Base-by-base conservation (phyloP, 345 rosid species). In the Reutealis trisperma region DNA sequence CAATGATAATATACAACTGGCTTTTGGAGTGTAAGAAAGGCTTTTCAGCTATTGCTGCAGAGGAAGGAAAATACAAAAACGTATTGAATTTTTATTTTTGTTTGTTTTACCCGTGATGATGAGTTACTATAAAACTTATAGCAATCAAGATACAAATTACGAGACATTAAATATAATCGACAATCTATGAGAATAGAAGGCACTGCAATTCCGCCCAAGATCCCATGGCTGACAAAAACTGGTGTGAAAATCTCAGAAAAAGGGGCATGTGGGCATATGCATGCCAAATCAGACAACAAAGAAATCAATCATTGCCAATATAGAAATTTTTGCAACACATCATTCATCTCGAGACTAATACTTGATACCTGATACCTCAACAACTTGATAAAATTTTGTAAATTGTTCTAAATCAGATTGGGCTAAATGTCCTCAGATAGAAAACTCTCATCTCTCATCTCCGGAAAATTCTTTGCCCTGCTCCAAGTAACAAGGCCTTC, bases 401-500 rank as follows among this genome's bases (percentile, higher is more conserved):
- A 24, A 59, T 27, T 42, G 67, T 42, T 55, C 18, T 14, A 65
- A 63, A 25, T 54, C 71, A 51, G n/a, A 73, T 37, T 51, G 37
- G 62, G 42, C 37, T 71, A 67, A 52, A 11, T 5, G 47, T 54
- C 27, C 21, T 42, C 34, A 49, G 14, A 24, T 3, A 34, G 63
- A 42, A 68, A 76, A 52, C 57, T 79, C 77, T 94, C 95, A 95
- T 81, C 93, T 84, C 77, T 94, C 94, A 95, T 81, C 93, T 84
- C 67, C 94, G 90, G 24, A 82, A 92, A 82, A 92, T 58, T 89
- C 98, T 89, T 80, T 86, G 89, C 75, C 94, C 98, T 12, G 94
- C 98, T 77, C 98, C 98, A 34, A 90, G 80, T 34, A 96, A 70
- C 82, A 96, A 76, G 21, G 84, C 92, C 87, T 88, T 93, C 79